A percentile compares a stretch with the other conserved stretches of the same genome.
phyloP scores from a whole-genome alignment of 2,329 filamentous ascomycete species.

The Orbilia brochopaga region DNA sequence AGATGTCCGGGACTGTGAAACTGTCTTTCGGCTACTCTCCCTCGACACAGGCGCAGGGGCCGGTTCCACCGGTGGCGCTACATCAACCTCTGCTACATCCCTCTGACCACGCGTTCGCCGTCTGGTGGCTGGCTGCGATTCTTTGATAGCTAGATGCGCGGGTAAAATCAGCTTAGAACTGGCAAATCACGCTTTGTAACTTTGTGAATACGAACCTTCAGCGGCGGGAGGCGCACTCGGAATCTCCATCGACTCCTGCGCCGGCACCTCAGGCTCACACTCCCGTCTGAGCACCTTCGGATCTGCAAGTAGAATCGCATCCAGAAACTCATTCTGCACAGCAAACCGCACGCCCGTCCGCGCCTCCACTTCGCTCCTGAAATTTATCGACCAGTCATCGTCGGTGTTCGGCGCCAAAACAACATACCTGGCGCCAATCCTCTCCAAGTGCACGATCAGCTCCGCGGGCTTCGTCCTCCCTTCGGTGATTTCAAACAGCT shows the following conservation, averaged over 20 bases:
- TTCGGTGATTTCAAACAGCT: conserved; percentile 68
- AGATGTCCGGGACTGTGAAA: conserved; percentile 37
- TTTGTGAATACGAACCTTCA: conserved; percentile 51
- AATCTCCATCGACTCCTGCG: conserved; percentile 57
- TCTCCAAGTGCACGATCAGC: conserved; percentile 63
- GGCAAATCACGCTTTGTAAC: conserved; percentile 10
- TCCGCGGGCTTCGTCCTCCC: conserved; percentile 73
- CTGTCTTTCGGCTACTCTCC: conserved; percentile 16
- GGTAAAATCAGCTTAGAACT: neutral
- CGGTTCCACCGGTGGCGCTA: conserved; percentile 11
- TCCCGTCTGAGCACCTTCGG: conserved; percentile 72
- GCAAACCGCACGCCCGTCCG: conserved; percentile 80
- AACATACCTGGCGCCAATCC: conserved; percentile 21
- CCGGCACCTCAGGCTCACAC: conserved; percentile 61
- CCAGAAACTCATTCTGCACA: conserved; percentile 88
- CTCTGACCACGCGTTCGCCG: conserved; percentile 6
- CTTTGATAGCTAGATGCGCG: conserved; percentile 10
- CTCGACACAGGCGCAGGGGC: conserved; percentile 17
- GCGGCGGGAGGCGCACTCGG: conserved; percentile 55
- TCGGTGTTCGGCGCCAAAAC: conserved; percentile 56
- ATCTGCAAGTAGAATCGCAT: conserved; percentile 83
- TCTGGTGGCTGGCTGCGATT: conserved; percentile 26
- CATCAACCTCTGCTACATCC: neutral
- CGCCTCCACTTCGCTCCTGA: conserved; percentile 37
- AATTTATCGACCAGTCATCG: conserved; percentile 26